phyloP scores from a whole-genome alignment of 139 green algal genomes.

The Coelastrella sp. region DNA sequence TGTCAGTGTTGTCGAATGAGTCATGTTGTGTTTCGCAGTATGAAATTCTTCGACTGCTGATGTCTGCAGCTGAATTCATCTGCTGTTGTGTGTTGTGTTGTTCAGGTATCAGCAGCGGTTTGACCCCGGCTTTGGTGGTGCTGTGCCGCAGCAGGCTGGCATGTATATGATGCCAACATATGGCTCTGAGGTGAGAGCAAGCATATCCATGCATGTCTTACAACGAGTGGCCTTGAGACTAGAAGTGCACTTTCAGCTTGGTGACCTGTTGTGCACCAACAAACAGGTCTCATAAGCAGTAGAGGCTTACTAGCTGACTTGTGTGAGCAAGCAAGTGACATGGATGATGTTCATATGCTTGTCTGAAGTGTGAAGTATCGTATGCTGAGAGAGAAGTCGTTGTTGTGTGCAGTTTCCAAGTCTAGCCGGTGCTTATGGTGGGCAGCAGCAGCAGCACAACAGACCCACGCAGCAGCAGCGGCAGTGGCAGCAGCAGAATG shows the following conservation, averaged over 20 bases:
- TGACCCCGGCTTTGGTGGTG: slow-evolving; percentile 26
- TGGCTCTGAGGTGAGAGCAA: slow-evolving; percentile 21
- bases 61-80: too few relatives aligned
- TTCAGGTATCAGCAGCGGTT: slow-evolving; percentile 46
- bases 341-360: not conserved
- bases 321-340: too few relatives aligned
- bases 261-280: too few relatives aligned
- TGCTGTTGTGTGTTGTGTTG: slow-evolving; percentile 19
- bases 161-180: slow-evolving; percentile 38
- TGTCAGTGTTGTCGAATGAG: too few relatives aligned
- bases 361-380: not conserved
- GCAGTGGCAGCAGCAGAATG: not conserved
- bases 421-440: not conserved
- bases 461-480: not conserved
- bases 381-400: not conserved
- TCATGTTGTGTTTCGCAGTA: too few relatives aligned
- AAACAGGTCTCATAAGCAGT: too few relatives aligned
- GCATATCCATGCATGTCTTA: not conserved
- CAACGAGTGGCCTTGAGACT: too few relatives aligned
- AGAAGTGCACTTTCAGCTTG: not conserved
- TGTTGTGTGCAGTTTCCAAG: slow-evolving; percentile 1
- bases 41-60: too few relatives aligned
- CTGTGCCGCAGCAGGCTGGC: not conserved
- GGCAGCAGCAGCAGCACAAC: not conserved
- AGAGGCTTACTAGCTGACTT: too few relatives aligned